Evolutionary conservation across 108 stramenopile species (phyloP).

Genomic region (Pseudonitzschia delicatissima): DNA sequence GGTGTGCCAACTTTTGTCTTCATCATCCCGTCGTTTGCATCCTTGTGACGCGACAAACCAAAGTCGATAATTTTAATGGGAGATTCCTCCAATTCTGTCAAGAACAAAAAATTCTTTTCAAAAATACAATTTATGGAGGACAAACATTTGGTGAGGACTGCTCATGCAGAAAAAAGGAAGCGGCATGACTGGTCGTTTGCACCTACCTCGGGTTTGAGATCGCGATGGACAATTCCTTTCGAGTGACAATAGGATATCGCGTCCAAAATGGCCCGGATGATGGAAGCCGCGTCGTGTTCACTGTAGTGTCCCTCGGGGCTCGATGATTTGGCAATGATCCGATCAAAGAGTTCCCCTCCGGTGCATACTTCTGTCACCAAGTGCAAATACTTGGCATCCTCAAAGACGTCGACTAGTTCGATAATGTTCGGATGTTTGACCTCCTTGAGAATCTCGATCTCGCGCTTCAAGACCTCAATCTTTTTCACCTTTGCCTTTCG

Average conservation of each 20-base stretch:
- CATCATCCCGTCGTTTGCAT: conserved; percentile 73
- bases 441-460: conserved; percentile 82
- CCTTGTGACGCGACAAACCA: conserved; percentile 92
- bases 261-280: conserved; percentile 87
- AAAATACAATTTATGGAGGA: background rate
- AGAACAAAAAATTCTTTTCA: conserved; percentile 85
- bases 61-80: conserved; percentile 98
- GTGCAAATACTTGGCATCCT: conserved; percentile 83
- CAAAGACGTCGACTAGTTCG: conserved; percentile 81
- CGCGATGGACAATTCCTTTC: conserved; percentile 93
- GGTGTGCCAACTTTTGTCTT: conserved; percentile 80
- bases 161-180: background rate
- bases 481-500: conserved; percentile 85
- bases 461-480: conserved; percentile 84
- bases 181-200: background rate
- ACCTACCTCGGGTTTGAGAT: conserved; percentile 87
- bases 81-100: conserved; percentile 71
- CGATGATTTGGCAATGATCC: conserved; percentile 90
- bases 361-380: conserved; percentile 92
- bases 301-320: conserved; percentile 90
- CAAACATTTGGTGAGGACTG: too few relatives aligned
- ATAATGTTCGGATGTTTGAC: conserved; percentile 92
- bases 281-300: conserved; percentile 86
- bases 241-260: conserved; percentile 95
- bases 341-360: conserved; percentile 93